phyloP scores from a whole-genome alignment of 202 grass and related monocot species.

The Setaria viridis region DNA sequence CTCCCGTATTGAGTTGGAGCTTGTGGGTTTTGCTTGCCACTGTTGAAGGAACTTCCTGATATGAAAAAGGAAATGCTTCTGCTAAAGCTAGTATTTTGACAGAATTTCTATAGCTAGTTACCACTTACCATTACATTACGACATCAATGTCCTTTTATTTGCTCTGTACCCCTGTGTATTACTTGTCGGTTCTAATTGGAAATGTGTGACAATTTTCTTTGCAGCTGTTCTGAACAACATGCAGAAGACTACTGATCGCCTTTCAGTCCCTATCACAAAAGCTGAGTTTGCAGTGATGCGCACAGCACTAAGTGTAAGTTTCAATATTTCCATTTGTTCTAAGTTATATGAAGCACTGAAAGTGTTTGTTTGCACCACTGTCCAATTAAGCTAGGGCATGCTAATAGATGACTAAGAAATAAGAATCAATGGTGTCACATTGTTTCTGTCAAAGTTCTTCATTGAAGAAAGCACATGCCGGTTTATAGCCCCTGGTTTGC shows the following conservation, averaged over 20 bases:
- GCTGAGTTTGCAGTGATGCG: constrained; percentile 93
- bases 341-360: not conserved
- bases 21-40: constrained; percentile 17
- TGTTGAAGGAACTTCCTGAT: constrained; percentile 21
- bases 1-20: constrained; percentile 1
- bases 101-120: not conserved
- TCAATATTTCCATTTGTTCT: constrained; percentile 34
- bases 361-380: not conserved
- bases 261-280: constrained; percentile 79
- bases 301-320: constrained; percentile 86
- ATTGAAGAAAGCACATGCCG: not conserved
- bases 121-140: not conserved
- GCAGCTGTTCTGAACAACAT: constrained; percentile 75
- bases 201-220: constrained; percentile 38
- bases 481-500: not conserved
- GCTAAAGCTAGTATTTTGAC: constrained; percentile 3
- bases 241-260: constrained; percentile 69
- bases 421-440: constrained; percentile 11
- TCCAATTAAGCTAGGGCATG: not conserved
- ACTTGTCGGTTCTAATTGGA: constrained; percentile 16
- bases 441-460: constrained; percentile 1
- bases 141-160: not conserved
- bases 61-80: constrained; percentile 20
- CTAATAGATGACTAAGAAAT: constrained; percentile 3
- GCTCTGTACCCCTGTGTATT: not conserved